phyloP scores from a whole-genome alignment of 495 filamentous ascomycete species.

The Tetracladium setigerum region DNA sequence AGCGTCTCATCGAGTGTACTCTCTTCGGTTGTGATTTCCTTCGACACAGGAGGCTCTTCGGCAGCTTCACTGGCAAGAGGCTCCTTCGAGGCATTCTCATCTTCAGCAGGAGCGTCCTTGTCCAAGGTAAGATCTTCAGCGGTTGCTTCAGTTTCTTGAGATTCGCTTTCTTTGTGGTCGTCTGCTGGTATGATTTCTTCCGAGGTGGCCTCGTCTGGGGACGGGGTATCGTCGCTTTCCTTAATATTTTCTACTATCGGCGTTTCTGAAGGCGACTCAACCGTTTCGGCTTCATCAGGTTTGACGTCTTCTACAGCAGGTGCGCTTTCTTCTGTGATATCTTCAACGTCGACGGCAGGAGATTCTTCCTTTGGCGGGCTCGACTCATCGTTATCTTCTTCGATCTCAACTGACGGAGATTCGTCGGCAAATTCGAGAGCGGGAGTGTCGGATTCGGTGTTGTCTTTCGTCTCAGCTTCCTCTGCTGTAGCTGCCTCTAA shows the following conservation, averaged over 20 bases:
- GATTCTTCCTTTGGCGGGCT: background rate
- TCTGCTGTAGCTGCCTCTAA: background rate
- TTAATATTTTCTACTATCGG: background rate
- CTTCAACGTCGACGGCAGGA: background rate
- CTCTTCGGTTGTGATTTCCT: background rate
- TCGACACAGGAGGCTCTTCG: background rate
- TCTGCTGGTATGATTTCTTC: background rate
- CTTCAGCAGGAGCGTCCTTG: conserved; percentile 2
- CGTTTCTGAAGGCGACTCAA: background rate
- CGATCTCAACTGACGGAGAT: background rate
- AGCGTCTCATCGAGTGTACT: background rate
- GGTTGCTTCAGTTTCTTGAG: conserved; percentile 1
- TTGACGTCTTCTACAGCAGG: background rate
- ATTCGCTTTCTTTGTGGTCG: background rate
- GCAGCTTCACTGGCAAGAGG: background rate
- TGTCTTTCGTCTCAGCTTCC: conserved; percentile 10
- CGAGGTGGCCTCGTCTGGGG: conserved; percentile 1
- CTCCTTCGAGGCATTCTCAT: background rate
- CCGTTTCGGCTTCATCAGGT: background rate
- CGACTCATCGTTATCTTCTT: background rate
- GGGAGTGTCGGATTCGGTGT: conserved; percentile 8
- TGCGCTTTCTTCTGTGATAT: background rate
- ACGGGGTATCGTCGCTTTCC: conserved; percentile 2
- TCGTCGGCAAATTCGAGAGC: conserved; percentile 9
- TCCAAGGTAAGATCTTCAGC: conserved; percentile 1